Base-by-base conservation (phyloP, 169 alveolate genomes). In the Theileria orientalis region DNA sequence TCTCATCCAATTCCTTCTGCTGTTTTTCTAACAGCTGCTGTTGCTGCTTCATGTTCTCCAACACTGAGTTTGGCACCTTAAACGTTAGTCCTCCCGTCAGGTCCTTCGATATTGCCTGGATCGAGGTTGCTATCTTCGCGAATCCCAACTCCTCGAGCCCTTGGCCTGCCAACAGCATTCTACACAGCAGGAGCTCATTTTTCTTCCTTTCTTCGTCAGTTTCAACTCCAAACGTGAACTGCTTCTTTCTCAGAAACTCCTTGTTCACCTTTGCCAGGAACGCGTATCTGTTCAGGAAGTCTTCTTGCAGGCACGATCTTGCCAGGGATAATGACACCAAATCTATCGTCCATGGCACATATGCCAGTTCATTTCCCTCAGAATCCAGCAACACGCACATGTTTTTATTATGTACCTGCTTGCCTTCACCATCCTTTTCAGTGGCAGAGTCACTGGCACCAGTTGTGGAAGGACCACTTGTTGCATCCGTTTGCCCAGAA, bases 141-240 rank as follows among this genome's bases (percentile, higher is more conserved):
- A 84, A 70, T 3, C 92, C 92, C 21, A 89, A 62, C 63, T 83
- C 90, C 59, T 73, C 57, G 30, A 89, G 72, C 7, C 93, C 93
- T 54, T 89, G 91, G 13, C 93, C 93, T 44, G 86, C 86, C 32
- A 89, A 60, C 33, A 85, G 74, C 54, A 76, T 84, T 49, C 73
- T 79, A 54, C 86, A 87, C 33, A 37, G 74, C 49, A 37, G 54
- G 23, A 83, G 27, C 44, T 63, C 59, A 30, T 62, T 73, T 56
- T 56, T 56, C 72, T 83, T 74, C 54, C 74, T 69, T 7, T 76
- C 79, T 14, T 69, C 83, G 23, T 82, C 57, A 8, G 86, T 52
- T 30, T 69, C 6, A 3, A 70, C 86, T 8, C 64, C 52, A 29
- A 61, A 41, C 47, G 49, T 62, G 32, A 32, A 60, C 74, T 61